Percentiles rank a stretch among this genome's conserved stretches.
phyloP scores from a whole-genome alignment of 108 stramenopile genomes.

The Cyclotella choctawhatcheeana region DNA sequence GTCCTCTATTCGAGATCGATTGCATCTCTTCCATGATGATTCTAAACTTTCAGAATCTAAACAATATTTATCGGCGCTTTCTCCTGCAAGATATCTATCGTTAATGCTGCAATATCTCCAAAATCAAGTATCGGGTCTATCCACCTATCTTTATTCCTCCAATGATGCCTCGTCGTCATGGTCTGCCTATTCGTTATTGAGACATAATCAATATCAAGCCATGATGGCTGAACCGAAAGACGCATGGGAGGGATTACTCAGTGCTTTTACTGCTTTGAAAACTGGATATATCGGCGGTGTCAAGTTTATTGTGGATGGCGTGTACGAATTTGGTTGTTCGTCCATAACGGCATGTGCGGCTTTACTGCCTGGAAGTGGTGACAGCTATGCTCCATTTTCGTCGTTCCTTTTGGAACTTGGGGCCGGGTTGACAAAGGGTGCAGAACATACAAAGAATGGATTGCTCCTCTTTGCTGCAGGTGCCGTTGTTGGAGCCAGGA shows the following conservation, averaged over 20 bases:
- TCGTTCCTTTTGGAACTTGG: conserved; percentile 11
- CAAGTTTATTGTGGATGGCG: conserved; percentile 13
- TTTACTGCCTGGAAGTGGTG: conserved; percentile 7
- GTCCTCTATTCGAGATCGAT: conserved; percentile 2
- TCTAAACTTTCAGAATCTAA: neutral
- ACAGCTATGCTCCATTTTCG: neutral
- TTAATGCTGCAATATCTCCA: conserved; percentile 26
- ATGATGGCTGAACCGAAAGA: conserved; percentile 30
- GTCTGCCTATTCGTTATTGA: conserved; percentile 24
- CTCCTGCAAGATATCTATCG: conserved; percentile 8
- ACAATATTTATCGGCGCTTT: neutral
- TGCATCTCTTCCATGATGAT: conserved; percentile 17
- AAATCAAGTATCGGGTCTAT: neutral
- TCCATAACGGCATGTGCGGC: conserved; percentile 20
- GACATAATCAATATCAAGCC: conserved; percentile 17
- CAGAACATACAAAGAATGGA: conserved; percentile 15
- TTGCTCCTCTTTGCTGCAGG: conserved; percentile 26
- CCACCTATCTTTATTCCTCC: neutral
- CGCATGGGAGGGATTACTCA: conserved; percentile 24
- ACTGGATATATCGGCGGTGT: conserved; percentile 25
- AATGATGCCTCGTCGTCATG: neutral
- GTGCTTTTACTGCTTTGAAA: conserved; percentile 15
- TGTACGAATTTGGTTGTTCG: conserved; percentile 24
- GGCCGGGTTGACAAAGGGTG: conserved; percentile 2
- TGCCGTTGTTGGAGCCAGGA: conserved; percentile 22